Evolutionary conservation across 768 basidiomycete genomes (phyloP).

Genomic region (Tephrocybe rancida): DNA sequence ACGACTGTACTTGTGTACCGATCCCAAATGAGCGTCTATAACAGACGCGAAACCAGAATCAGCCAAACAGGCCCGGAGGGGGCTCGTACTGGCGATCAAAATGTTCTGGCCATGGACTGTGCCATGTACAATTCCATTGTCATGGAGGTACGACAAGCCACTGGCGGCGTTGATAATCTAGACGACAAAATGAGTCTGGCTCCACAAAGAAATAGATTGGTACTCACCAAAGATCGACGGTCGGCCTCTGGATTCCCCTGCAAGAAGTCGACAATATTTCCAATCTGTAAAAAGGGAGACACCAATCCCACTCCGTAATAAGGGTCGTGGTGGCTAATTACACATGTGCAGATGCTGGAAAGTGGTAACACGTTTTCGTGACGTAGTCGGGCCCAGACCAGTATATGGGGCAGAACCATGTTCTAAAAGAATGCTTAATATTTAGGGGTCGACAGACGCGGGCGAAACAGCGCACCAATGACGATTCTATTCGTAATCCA

Average conservation of each 20-base stretch:
- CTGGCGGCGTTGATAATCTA: background rate
- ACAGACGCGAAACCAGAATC: background rate
- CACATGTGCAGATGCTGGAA: background rate
- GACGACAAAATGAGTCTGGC: background rate
- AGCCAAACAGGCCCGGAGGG: background rate
- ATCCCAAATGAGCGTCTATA: background rate
- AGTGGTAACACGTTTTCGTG: background rate
- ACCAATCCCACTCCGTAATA: too few species aligned
- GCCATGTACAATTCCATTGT: constrained; percentile 3
- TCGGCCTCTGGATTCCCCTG: background rate
- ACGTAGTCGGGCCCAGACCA: background rate
- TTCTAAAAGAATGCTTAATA: background rate
- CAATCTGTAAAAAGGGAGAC: background rate
- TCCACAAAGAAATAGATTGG: background rate
- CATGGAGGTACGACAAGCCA: constrained; percentile 12
- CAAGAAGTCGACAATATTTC: background rate
- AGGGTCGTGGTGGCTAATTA: background rate
- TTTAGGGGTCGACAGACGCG: background rate
- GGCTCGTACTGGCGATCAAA: background rate
- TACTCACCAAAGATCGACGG: background rate
- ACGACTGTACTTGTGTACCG: too few species aligned
- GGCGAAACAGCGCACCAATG: too few species aligned
- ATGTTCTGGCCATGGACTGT: background rate
- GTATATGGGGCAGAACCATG: background rate
- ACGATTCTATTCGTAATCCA: too few species aligned